Evolutionary conservation across 441 rosid species (phyloP).

Genomic region (Biscutella laevigata): DNA sequence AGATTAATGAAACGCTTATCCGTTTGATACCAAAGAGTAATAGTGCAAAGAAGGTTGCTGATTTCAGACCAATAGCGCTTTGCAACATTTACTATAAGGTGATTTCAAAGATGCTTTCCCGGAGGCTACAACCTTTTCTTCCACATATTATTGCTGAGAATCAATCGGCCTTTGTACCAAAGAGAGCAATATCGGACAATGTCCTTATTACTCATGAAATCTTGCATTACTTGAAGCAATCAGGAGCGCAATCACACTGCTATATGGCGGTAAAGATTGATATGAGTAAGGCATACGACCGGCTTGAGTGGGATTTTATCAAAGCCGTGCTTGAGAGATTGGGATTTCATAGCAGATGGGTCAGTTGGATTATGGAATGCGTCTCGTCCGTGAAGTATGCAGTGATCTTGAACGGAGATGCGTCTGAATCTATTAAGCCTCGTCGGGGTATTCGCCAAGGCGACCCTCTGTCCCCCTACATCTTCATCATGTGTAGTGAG

Average conservation of each 20-base stretch:
- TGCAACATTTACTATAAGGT: too few species aligned
- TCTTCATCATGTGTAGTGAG: not conserved
- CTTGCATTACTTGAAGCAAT: not conserved
- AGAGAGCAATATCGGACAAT: not conserved
- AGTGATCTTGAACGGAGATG: fast-evolving
- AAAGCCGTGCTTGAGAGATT: fast-evolving
- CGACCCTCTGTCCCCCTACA: not conserved
- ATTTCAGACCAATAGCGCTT: too few species aligned
- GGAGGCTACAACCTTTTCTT: too few species aligned
- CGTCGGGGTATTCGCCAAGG: not conserved
- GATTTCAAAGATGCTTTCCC: too few species aligned
- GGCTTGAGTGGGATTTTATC: not conserved
- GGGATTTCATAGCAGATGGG: not conserved
- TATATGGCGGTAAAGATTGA: not conserved
- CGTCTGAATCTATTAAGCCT: fast-evolving
- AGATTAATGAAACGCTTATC: too few species aligned
- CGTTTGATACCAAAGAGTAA: too few species aligned
- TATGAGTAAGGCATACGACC: not conserved
- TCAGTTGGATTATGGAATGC: not conserved
- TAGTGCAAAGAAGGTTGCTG: too few species aligned
- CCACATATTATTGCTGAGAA: too few species aligned
- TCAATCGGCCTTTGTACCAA: not conserved
- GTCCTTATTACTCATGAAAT: not conserved
- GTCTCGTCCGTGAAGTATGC: fast-evolving
- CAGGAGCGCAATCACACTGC: not conserved